Conservation (phyloP, 805 yeast genomes). For the Yarrowia divulgata region DNA sequence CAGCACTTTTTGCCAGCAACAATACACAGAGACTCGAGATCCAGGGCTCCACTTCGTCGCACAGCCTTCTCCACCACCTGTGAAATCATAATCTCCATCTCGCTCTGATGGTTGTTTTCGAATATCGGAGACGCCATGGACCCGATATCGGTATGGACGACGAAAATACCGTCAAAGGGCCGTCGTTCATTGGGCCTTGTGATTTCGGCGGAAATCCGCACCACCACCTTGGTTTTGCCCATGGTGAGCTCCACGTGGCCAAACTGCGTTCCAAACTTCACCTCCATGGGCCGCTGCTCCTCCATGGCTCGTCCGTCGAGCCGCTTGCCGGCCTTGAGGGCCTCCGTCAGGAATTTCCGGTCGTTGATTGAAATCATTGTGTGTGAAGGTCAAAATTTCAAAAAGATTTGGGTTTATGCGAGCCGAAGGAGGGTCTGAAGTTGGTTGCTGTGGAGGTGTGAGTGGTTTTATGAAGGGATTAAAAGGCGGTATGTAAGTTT, state of each 20-base stretch:
- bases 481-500: no score
- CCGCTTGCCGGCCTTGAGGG: constrained; percentile 65
- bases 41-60: constrained; percentile 87
- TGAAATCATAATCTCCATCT: constrained; percentile 80
- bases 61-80: constrained; percentile 91
- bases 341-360: constrained; percentile 63
- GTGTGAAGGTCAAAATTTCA: neutral
- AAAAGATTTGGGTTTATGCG: constrained; percentile 11
- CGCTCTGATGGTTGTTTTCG: constrained; percentile 74
- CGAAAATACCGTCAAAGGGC: constrained; percentile 91
- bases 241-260: constrained; percentile 82
- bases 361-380: constrained; percentile 64
- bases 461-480: no score
- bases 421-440: neutral
- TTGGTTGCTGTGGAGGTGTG: no score
- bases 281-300: constrained; percentile 69
- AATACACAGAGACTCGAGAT: constrained; percentile 87
- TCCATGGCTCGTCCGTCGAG: constrained; percentile 72
- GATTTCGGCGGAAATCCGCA: constrained; percentile 76
- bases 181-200: constrained; percentile 85
- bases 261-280: constrained; percentile 64
- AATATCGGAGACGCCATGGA: constrained; percentile 90
- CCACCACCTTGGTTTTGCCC: constrained; percentile 78
- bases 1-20: constrained; percentile 91
- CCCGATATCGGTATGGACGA: constrained; percentile 82